Evolutionary conservation across 352 stramenopile species (phyloP).

Genomic region (Aphanomyces invadans): DNA sequence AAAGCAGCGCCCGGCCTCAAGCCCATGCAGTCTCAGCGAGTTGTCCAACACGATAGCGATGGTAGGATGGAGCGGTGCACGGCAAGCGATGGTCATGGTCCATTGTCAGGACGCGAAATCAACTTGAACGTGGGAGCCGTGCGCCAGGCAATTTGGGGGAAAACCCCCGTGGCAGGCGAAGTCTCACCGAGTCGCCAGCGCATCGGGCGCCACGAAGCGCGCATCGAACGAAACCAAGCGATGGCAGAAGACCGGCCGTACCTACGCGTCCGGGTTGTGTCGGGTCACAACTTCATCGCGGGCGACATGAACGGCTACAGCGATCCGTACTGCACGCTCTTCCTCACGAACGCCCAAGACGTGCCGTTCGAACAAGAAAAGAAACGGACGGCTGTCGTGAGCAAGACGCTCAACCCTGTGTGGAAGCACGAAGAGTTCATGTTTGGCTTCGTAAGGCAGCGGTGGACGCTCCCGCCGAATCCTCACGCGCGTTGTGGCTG

Average conservation of each 20-base stretch:
- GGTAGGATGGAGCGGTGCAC: too few relatives aligned
- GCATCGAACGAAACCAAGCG: slow-evolving; percentile 39
- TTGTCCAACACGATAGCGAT: slow-evolving; percentile 20
- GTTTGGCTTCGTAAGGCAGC: slow-evolving; percentile 43
- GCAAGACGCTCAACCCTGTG: slow-evolving; percentile 60
- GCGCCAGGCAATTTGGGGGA: slow-evolving; percentile 22
- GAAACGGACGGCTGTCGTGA: slow-evolving; percentile 57
- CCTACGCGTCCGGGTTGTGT: slow-evolving; percentile 50
- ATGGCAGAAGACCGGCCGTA: slow-evolving; percentile 30
- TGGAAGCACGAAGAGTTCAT: slow-evolving; percentile 57
- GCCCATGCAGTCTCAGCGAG: neutral
- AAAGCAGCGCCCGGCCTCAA: neutral
- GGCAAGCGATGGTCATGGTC: too few relatives aligned
- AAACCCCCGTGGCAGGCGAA: slow-evolving; percentile 32
- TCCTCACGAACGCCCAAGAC: slow-evolving; percentile 43
- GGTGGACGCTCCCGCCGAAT: neutral
- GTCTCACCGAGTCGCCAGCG: slow-evolving; percentile 48
- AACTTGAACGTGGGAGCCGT: slow-evolving; percentile 19
- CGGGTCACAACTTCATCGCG: slow-evolving; percentile 46
- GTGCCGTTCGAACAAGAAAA: slow-evolving; percentile 36
- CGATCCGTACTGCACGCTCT: slow-evolving; percentile 65
- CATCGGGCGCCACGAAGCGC: slow-evolving; percentile 49
- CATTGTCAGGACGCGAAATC: neutral
- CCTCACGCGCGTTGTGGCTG: too few relatives aligned
- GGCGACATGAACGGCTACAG: slow-evolving; percentile 61